Base-by-base conservation (phyloP, 768 basidiomycete species). In the Serpula lacrymans region DNA sequence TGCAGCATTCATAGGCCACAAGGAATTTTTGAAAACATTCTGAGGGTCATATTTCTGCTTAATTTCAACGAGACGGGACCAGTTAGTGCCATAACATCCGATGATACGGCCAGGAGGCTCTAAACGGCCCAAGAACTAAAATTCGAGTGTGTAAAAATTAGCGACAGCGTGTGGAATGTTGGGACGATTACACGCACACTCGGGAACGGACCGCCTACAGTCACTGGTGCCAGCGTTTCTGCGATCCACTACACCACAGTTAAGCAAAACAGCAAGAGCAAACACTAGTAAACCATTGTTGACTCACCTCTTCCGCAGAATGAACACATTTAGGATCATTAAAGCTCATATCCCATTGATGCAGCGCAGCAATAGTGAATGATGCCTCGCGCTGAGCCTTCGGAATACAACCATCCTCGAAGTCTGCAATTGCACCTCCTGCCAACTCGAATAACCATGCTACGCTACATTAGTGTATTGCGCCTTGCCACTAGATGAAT, bases 361-460 rank as follows among this genome's bases (percentile, higher is more conserved):
- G 92, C 18, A 94, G 69, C 13, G 92, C 91, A 3, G 88, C 86
- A 39, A 95, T 80, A 2, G 87, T 92, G 64, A 91, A 95, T 7
- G 75, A 59, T 1, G 88, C 84, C 58, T 90, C 75, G 34, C 92
- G 81, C 53, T 90, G 87, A 9, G 75, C 70, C 56, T 82, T 81
- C 3, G 90, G 88, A 11, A 91, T 62, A 49, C 86, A 88, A 10
- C 71, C 81, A 48, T 83, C 72, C 41, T 87, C 82, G 43, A 76
- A 78, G 56, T 92, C 89, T 0, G 62, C 58, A 28, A 89, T 74
- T 1, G 87, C 87, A 13, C 89, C 89, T 2, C 87, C 92, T 0
- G 86, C 85, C 29, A 92, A 74, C 60, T 96, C 92, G 58, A 95
- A 94, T 6, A 96, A 70, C 92, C 90, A 95, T 12, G 90, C 91